phyloP scores from a whole-genome alignment of 2,329 filamentous ascomycete genomes.

The Periglandula ipomoeae region DNA sequence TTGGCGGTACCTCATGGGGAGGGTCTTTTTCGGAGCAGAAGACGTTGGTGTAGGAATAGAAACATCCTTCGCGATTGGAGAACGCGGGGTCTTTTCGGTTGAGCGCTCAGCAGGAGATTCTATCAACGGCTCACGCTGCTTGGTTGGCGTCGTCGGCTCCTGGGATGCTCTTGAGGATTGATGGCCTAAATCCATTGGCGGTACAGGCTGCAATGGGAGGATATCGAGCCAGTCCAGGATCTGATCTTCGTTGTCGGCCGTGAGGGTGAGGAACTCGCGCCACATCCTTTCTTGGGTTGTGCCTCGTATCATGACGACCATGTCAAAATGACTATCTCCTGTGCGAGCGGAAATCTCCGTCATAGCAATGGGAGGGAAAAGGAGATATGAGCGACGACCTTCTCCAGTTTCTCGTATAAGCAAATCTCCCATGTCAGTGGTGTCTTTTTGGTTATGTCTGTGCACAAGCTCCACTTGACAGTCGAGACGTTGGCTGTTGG shows the following conservation, averaged over 20 bases:
- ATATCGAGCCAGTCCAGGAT: conserved; percentile 82
- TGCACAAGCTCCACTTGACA: conserved; percentile 83
- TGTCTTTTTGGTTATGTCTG: conserved; percentile 65
- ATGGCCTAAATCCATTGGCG: conserved; percentile 26
- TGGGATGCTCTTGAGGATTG: conserved; percentile 23
- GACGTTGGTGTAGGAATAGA: conserved; percentile 4
- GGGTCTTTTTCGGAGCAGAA: conserved; percentile 15
- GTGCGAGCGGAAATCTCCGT: conserved; percentile 68
- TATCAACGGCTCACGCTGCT: conserved; percentile 19
- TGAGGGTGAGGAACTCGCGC: conserved; percentile 76
- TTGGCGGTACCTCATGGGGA: conserved; percentile 18
- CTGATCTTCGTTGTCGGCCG: conserved; percentile 66
- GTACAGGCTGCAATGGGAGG: conserved; percentile 46
- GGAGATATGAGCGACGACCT: conserved; percentile 63
- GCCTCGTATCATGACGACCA: conserved; percentile 83
- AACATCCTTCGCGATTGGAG: conserved; percentile 11
- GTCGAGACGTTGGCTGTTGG: conserved; percentile 79
- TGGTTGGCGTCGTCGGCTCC: conserved; percentile 12
- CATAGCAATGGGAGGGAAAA: conserved; percentile 81
- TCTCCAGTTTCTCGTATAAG: conserved; percentile 84
- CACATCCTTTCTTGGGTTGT: conserved; percentile 57
- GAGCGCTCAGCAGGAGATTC: conserved; percentile 11
- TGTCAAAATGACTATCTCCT: conserved; percentile 59
- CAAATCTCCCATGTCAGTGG: conserved; percentile 67
- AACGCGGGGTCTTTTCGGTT: conserved; percentile 15